These are phyloP conservation scores for Komagataella ulmi DNA, from an alignment of 805 yeast species.

Conservation along the genomic window DNA sequence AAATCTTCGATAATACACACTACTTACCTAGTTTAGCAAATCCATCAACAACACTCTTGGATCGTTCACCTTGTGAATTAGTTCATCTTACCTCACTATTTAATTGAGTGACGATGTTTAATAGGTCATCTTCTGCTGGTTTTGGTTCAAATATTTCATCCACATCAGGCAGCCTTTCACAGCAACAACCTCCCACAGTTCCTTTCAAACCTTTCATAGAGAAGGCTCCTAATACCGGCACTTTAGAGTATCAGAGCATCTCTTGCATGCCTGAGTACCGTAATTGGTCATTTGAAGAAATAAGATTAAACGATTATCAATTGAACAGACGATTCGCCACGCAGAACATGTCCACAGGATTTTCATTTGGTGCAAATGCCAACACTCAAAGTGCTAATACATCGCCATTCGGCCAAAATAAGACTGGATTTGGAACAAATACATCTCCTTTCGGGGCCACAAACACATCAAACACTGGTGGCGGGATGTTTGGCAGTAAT, in stretches of 20 bases:
- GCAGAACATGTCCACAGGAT: constrained; percentile 1
- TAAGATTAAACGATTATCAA: constrained; percentile 79
- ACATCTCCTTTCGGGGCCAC: constrained; percentile 12
- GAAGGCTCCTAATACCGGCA: constrained; percentile 50
- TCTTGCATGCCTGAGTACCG: constrained; percentile 85
- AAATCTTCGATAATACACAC: background rate
- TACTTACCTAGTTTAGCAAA: background rate
- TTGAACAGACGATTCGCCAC: constrained; percentile 54
- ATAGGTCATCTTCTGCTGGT: background rate
- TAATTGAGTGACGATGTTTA: background rate
- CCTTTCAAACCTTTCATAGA: constrained; percentile 64
- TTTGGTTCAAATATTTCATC: background rate
- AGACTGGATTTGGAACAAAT: constrained; percentile 2
- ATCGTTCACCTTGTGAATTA: background rate
- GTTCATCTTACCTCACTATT: background rate
- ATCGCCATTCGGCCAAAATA: constrained; percentile 9
- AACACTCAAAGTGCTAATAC: constrained; percentile 19
- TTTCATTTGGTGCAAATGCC: constrained; percentile 22
- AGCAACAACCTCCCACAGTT: constrained; percentile 30
- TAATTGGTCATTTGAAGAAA: constrained; percentile 73
- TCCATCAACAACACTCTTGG: background rate
- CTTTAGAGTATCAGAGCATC: constrained; percentile 57
- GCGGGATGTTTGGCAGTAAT: constrained; percentile 17
- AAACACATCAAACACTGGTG: constrained; percentile 7
- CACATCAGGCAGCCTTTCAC: background rate